Percentiles rank a stretch among this genome's conserved stretches.
Evolutionary conservation across 768 basidiomycete genomes (phyloP).

Genomic region (Fomitopsis serialis): DNA sequence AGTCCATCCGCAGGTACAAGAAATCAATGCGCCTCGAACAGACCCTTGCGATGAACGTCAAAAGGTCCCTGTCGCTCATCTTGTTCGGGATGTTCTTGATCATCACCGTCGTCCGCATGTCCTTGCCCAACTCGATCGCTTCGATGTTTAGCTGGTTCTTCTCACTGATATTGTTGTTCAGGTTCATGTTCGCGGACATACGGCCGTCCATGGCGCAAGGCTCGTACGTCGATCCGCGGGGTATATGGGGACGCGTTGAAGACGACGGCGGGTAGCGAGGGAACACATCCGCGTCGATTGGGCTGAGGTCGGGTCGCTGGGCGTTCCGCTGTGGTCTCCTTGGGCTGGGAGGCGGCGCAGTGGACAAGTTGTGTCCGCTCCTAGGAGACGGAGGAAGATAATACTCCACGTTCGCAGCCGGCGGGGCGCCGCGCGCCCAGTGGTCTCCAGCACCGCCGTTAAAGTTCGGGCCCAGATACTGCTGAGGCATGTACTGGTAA

Average conservation of each 20-base stretch:
- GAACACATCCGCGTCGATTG: not conserved
- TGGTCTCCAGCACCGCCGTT: not conserved
- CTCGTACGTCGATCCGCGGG: not conserved
- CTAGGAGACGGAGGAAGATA: constrained; percentile 4
- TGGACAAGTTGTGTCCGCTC: not conserved
- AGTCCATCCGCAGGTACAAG: constrained; percentile 84
- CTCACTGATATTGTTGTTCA: constrained; percentile 18
- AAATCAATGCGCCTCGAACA: constrained; percentile 80
- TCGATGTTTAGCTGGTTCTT: constrained; percentile 61
- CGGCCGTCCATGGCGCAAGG: not conserved
- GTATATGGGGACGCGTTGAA: constrained; percentile 11
- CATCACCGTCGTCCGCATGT: constrained; percentile 84
- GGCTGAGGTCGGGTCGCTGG: not conserved
- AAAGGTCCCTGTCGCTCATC: constrained; percentile 73
- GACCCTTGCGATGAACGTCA: constrained; percentile 62
- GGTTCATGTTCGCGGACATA: constrained; percentile 1
- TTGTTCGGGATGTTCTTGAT: constrained; percentile 93
- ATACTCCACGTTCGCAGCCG: constrained; percentile 9
- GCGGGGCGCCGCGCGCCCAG: constrained; percentile 12
- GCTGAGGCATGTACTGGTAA: not conserved
- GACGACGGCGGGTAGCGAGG: constrained; percentile 3
- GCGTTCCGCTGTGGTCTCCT: constrained; percentile 1
- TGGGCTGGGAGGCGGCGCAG: not conserved
- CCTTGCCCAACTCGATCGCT: constrained; percentile 70
- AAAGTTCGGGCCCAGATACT: not conserved